phyloP scores from a whole-genome alignment of 495 filamentous ascomycete species.

The Aspergillus heteromorphus region DNA sequence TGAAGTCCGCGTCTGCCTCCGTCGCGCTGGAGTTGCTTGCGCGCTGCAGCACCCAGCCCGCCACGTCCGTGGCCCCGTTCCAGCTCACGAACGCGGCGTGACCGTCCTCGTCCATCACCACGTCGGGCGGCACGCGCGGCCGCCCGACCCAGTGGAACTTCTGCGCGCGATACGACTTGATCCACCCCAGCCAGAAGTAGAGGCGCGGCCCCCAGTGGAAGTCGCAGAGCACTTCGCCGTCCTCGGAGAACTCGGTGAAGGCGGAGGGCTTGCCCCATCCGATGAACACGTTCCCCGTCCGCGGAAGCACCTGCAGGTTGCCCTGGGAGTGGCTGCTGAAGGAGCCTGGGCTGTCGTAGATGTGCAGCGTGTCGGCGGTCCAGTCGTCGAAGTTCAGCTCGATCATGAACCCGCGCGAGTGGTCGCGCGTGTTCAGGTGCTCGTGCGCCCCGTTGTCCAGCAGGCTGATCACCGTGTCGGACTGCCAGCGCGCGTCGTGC shows the following conservation, averaged over 20 bases:
- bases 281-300: conserved; percentile 39
- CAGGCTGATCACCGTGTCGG: conserved; percentile 28
- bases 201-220: conserved; percentile 8
- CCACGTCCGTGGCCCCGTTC: conserved; percentile 30
- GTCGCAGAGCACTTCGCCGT: conserved; percentile 39
- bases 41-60: conserved; percentile 8
- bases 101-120: conserved; percentile 4
- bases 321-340: conserved; percentile 45
- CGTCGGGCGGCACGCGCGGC: conserved; percentile 8
- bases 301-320: conserved; percentile 43
- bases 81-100: conserved; percentile 20
- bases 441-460: conserved; percentile 40
- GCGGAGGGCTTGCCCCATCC: conserved; percentile 45
- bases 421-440: background rate
- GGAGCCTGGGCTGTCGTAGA: conserved; percentile 30
- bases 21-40: background rate
- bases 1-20: background rate
- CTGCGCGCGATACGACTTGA: conserved; percentile 13
- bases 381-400: conserved; percentile 25
- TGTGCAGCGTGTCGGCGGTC: conserved; percentile 24
- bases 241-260: conserved; percentile 41
- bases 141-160: conserved; percentile 17
- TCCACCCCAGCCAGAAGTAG: conserved; percentile 12
- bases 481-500: conserved; percentile 45
- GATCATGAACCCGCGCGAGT: conserved; percentile 8